Conservation (phyloP, 2,329 filamentous ascomycete species). For the Colletotrichum truncatum region DNA sequence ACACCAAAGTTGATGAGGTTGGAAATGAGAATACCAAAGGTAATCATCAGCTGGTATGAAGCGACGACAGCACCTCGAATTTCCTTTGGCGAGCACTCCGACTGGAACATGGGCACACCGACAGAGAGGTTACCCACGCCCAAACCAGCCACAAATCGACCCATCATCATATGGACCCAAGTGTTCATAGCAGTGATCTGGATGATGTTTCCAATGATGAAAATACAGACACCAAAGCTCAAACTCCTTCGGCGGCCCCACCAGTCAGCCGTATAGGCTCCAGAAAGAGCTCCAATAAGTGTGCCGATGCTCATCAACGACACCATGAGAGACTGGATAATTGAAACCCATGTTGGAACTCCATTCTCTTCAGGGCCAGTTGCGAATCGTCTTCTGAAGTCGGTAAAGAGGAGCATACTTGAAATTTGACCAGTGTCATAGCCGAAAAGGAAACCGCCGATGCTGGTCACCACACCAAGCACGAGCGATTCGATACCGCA, state of each 20-base stretch:
- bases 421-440: constrained; percentile 72
- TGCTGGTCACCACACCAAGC: constrained; percentile 61
- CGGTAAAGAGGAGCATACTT: constrained; percentile 56
- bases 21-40: constrained; percentile 70
- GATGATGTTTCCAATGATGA: constrained; percentile 71
- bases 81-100: constrained; percentile 68
- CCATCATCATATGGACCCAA: constrained; percentile 75
- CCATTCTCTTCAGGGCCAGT: constrained; percentile 46
- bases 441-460: constrained; percentile 71
- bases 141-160: constrained; percentile 72
- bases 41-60: constrained; percentile 80
- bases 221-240: constrained; percentile 62
- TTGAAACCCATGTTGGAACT: constrained; percentile 47
- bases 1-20: constrained; percentile 65
- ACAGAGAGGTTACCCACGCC: constrained; percentile 74
- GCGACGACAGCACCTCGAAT: constrained; percentile 73
- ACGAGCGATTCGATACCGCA: constrained; percentile 51
- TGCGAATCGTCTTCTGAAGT: constrained; percentile 67
- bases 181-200: constrained; percentile 67
- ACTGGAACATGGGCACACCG: constrained; percentile 74
- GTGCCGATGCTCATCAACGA: constrained; percentile 66
- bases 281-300: constrained; percentile 61
- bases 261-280: constrained; percentile 64
- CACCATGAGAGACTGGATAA: constrained; percentile 61
- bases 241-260: constrained; percentile 66